Evolutionary conservation across 129 eudicot species (phyloP), one percentile per base, ranked within the genome.

Genomic region (Oenanthe sinensis): DNA sequence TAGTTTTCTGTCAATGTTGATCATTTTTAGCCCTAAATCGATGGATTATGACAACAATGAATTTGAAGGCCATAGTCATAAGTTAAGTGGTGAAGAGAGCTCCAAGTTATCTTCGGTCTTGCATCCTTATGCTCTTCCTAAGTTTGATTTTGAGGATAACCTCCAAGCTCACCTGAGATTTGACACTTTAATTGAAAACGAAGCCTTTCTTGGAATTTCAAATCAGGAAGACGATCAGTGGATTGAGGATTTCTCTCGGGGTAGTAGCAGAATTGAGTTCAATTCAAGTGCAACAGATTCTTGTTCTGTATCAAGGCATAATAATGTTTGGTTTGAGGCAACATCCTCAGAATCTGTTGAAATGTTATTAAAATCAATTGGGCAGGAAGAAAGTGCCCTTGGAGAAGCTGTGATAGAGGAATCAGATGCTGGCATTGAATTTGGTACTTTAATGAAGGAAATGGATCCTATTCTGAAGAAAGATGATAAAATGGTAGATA

Each of bases 301-400:
- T 52, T 90, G 96, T 81, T 83, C 95, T 76, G 79, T 90, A 78
- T 87, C 91, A 62, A 85, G 92, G 83, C 88, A 75, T 71, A 84
- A 88, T 75, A 90, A 96, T 92, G 99, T 96, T 67, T 96, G 99
- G 99, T 96, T 96, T 80, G 99, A 96, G 88, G 99, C 99, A 81
- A 96, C 99, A 72, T 96, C 99, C 62, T 88, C 91, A 50, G 97
- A 96, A 84, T 92, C 99, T 79, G 99, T 96, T 85, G 99, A 96
- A 87, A 90, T 96, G 99, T 87, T 96, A 45, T 54, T 96, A 81
- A 96, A 96, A 78, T 89, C 99, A 22, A 96, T 88, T 79, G 82
- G 91, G 36, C 93, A 89, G 91, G 93, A 87, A 77, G 90, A 89
- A 71, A 85, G 79, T 78, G 81, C 85, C 20, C 85, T 81, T 8